Conservation (phyloP, 2,329 filamentous ascomycete species). For the Trichophyton verrucosum region DNA sequence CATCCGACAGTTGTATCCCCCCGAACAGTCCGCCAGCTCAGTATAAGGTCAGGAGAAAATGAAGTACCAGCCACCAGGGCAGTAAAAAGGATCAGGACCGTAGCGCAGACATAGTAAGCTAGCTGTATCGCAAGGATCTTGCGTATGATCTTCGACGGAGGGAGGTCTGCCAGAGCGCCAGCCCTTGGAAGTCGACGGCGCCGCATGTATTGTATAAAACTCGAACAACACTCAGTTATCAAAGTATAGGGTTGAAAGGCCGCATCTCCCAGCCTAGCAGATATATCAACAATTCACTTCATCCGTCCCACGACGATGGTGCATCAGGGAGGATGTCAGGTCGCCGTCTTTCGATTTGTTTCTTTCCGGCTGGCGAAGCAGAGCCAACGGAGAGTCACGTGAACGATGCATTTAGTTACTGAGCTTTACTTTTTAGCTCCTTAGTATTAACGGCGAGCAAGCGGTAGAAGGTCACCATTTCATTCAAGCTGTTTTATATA, state of each 20-base stretch:
- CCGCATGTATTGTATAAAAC: conserved; percentile 16
- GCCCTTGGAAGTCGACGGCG: conserved; percentile 52
- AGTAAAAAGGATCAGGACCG: conserved; percentile 53
- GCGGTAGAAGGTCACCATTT: neutral
- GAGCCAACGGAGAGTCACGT: neutral
- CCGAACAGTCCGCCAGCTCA: conserved; percentile 51
- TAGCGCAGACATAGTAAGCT: conserved; percentile 51
- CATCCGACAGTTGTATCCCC: conserved; percentile 59
- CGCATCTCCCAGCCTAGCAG: neutral
- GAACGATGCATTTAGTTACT: neutral
- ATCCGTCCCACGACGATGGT: neutral
- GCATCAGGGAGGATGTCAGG: neutral
- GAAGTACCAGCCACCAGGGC: conserved; percentile 52
- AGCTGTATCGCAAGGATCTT: conserved; percentile 55
- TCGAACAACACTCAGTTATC: neutral
- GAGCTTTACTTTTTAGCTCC: neutral
- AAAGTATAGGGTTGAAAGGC: neutral
- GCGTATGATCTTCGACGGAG: conserved; percentile 53
- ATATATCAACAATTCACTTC: neutral
- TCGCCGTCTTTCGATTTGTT: neutral
- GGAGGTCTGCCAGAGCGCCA: conserved; percentile 53
- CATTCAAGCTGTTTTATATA: neutral
- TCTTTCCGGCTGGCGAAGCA: neutral
- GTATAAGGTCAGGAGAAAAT: conserved; percentile 46
- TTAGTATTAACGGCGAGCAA: neutral